phyloP scores from a whole-genome alignment of 345 rosid species.

The Ceriops zippeliana region DNA sequence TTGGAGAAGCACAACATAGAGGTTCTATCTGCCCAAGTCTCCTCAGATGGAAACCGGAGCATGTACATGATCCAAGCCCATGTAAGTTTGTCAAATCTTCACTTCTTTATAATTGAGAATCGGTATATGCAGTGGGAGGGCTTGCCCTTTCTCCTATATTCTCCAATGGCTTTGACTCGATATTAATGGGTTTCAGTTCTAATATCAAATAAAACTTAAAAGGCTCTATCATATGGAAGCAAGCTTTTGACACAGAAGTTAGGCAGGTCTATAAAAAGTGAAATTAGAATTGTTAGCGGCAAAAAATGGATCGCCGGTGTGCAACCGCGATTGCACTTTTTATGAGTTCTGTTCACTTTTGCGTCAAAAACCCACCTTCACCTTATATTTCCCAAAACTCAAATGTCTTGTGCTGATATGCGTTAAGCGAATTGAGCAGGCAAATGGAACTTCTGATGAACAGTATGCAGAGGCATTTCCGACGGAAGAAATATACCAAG shows the following conservation, averaged over 20 bases:
- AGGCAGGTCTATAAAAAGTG: no score
- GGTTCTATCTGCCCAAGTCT: constrained; percentile 47
- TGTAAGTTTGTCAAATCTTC: constrained; percentile 27
- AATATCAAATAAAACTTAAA: no score
- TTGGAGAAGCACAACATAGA: constrained; percentile 60
- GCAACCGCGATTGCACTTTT: no score
- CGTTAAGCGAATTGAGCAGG: constrained; percentile 24
- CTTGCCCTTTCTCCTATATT: no score
- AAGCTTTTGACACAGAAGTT: no score
- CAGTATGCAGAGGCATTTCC: constrained; percentile 39
- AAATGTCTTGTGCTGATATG: neutral
- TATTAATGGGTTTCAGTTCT: no score
- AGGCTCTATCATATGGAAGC: no score
- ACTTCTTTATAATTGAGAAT: neutral
- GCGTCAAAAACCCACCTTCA: neutral
- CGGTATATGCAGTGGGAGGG: no score
- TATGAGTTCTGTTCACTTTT: neutral
- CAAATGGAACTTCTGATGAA: constrained; percentile 19
- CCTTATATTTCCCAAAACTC: neutral
- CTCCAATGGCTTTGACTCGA: no score
- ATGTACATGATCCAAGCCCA: constrained; percentile 58
- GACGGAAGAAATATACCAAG: constrained; percentile 48
- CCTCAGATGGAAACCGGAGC: constrained; percentile 34
- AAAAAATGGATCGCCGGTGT: no score
- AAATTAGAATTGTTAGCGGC: no score